These are phyloP conservation scores for Xylariaceae sp. DNA, from an alignment of 2,329 filamentous ascomycete species.

Conservation along the genomic window DNA sequence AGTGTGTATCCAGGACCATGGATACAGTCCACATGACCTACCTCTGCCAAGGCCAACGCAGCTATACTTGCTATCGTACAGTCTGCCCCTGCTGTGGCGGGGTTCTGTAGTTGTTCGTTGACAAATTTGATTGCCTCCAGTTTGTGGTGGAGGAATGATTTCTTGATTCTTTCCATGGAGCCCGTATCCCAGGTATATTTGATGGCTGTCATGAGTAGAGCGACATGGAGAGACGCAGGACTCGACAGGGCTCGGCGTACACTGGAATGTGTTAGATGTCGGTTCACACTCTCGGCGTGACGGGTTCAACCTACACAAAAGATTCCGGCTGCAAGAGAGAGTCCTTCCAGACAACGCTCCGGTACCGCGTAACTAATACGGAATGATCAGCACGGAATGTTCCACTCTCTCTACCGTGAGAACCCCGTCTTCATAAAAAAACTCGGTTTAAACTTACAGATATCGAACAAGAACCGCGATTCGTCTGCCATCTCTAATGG, in stretches of 20 bases:
- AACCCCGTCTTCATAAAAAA: neutral
- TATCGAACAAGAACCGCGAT: conserved; percentile 22
- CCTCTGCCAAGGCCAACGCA: conserved; percentile 23
- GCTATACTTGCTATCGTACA: conserved; percentile 24
- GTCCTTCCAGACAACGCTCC: conserved; percentile 21
- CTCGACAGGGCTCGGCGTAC: conserved; percentile 22
- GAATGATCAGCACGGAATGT: conserved; percentile 3
- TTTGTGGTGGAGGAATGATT: conserved; percentile 24
- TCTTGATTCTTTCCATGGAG: conserved; percentile 24
- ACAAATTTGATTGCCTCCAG: conserved; percentile 26
- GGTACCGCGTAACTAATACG: conserved; percentile 21
- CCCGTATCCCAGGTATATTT: conserved; percentile 26
- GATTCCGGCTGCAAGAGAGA: conserved; percentile 17
- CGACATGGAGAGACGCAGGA: conserved; percentile 23
- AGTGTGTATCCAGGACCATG: neutral
- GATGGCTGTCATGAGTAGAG: conserved; percentile 23
- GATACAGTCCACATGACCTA: conserved; percentile 5
- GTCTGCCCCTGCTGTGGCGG: conserved; percentile 16
- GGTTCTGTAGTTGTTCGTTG: conserved; percentile 24
- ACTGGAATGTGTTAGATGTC: conserved; percentile 13
- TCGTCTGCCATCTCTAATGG: conserved; percentile 22
- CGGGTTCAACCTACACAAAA: conserved; percentile 13
- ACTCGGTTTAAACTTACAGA: conserved; percentile 16
- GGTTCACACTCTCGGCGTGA: neutral
- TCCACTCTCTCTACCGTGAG: neutral